Percentiles rank a stretch among this genome's conserved stretches.
phyloP scores from a whole-genome alignment of 2,329 filamentous ascomycete species.

The Nothopassalora personata region DNA sequence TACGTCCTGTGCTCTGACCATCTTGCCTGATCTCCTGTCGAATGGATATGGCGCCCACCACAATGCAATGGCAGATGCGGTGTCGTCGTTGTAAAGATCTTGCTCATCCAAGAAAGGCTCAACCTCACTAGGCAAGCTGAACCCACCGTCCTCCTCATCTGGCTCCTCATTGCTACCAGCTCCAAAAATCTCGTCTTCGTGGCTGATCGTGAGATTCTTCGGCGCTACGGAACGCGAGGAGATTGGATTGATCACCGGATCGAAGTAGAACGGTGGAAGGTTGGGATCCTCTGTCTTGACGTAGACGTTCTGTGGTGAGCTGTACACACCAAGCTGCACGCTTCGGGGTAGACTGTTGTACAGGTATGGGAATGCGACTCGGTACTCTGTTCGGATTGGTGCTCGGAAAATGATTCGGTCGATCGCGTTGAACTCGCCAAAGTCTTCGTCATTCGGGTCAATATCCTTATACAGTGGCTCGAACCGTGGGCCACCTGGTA shows the following conservation, averaged over 20 bases:
- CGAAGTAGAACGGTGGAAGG: conserved; percentile 94
- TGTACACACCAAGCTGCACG: conserved; percentile 90
- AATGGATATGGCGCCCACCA: conserved; percentile 99
- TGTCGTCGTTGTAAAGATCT: conserved; percentile 82
- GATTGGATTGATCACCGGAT: conserved; percentile 95
- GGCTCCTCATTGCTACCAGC: conserved; percentile 74
- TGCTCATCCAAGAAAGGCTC: conserved; percentile 89
- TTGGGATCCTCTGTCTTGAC: conserved; percentile 80
- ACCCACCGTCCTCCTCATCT: conserved; percentile 48
- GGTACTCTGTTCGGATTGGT: conserved; percentile 90
- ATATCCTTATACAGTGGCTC: conserved; percentile 98
- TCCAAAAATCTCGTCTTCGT: conserved; percentile 92
- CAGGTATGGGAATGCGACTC: conserved; percentile 87
- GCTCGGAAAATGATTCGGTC: conserved; percentile 98
- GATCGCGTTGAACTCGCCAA: conserved; percentile 98
- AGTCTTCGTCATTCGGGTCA: conserved; percentile 97
- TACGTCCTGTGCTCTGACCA: conserved; percentile 96
- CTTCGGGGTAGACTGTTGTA: conserved; percentile 96
- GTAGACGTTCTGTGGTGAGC: conserved; percentile 87
- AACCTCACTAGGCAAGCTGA: conserved; percentile 71
- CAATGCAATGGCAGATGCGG: conserved; percentile 80
- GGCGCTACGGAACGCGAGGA: conserved; percentile 90
- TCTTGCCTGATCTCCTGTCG: conserved; percentile 84
- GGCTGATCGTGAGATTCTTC: conserved; percentile 85
- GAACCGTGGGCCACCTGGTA: conserved; percentile 94